Percentiles rank a stretch among this genome's conserved stretches.
Conservation (phyloP, 2,329 filamentous ascomycete species). For the Thermoascus crustaceus region DNA sequence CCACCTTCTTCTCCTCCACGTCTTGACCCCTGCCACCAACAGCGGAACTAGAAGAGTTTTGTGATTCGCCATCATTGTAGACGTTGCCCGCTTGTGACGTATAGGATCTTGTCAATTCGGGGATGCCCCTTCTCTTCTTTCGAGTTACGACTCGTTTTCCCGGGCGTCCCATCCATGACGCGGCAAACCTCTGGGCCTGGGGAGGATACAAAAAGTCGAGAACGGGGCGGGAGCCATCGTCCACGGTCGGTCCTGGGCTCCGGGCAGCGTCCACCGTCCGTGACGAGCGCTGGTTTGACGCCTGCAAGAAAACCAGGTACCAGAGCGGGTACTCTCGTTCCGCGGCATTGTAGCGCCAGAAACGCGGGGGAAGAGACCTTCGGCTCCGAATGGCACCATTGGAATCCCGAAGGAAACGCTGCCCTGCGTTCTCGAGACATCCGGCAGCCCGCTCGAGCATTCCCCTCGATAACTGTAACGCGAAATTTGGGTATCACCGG, state of each 20-base stretch:
- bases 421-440: constrained; percentile 43
- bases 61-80: constrained; percentile 4
- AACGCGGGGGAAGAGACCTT: constrained; percentile 26
- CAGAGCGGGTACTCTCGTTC: constrained; percentile 24
- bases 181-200: constrained; percentile 17
- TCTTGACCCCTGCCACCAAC: constrained; percentile 2
- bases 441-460: constrained; percentile 46
- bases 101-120: constrained; percentile 19
- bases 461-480: constrained; percentile 27
- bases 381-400: constrained; percentile 30
- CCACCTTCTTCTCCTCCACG: constrained; percentile 12
- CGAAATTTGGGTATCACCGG: constrained; percentile 21
- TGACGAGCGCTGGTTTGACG: constrained; percentile 12
- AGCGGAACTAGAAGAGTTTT: constrained; percentile 6
- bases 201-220: constrained; percentile 37
- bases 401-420: constrained; percentile 36
- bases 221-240: constrained; percentile 17
- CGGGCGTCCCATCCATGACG: constrained; percentile 16
- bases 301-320: constrained; percentile 25
- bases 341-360: constrained; percentile 27
- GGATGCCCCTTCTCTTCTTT: constrained; percentile 18
- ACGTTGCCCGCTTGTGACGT: constrained; percentile 15
- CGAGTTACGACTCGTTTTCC: constrained; percentile 17
- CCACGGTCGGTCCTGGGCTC: constrained; percentile 7
- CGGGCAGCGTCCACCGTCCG: constrained; percentile 8